Evolutionary conservation across 1,139 yeast species (phyloP).

Genomic region (Petasospora rhodanensis): DNA sequence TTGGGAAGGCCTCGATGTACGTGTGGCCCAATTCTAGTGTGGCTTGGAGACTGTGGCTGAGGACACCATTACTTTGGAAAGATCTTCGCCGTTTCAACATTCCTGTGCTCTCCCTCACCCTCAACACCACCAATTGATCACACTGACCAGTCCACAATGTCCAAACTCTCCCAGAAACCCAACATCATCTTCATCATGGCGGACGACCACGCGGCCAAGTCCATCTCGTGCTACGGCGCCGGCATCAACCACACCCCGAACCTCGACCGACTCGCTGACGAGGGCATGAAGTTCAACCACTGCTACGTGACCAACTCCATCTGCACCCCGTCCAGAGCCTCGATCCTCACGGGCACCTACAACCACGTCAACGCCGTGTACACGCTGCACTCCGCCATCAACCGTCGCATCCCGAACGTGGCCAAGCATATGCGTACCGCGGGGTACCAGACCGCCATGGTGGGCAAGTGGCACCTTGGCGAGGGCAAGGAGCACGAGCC

Average conservation of each 20-base stretch:
- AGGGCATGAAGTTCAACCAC: not conserved
- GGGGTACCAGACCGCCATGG: not conserved
- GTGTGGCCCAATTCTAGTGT: no score
- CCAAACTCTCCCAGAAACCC: not conserved
- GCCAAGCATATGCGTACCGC: not conserved
- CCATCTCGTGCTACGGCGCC: not conserved
- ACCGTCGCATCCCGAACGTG: not conserved
- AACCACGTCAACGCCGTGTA: not conserved
- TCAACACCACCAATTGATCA: no score
- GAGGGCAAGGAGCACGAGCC: not conserved
- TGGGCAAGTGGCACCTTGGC: not conserved
- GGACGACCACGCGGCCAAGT: not conserved
- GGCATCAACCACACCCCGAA: not conserved
- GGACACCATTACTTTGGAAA: no score
- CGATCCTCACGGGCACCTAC: not conserved
- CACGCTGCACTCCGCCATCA: not conserved
- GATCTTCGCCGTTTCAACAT: no score
- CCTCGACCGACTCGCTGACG: not conserved
- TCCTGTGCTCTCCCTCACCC: no score
- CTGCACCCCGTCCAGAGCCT: not conserved
- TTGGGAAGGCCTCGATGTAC: no score
- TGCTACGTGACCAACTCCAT: not conserved
- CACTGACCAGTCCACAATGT: no score
- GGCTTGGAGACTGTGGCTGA: no score
- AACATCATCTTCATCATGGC: not conserved